phyloP scores from a whole-genome alignment of 2,329 filamentous ascomycete genomes.

The Ophiostoma quercus region DNA sequence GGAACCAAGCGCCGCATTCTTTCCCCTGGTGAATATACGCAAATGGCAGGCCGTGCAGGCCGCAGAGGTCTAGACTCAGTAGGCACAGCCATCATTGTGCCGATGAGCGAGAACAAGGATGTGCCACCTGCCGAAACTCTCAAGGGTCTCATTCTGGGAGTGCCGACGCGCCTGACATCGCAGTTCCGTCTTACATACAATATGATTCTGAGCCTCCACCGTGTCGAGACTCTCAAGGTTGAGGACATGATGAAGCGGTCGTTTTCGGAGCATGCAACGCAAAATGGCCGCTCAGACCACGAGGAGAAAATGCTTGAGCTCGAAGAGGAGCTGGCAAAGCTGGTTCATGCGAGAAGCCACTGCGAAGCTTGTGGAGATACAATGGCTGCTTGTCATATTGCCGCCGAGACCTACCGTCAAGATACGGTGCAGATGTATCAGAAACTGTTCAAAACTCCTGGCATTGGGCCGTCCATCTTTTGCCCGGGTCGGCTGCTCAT shows the following conservation, averaged over 20 bases:
- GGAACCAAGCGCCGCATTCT: constrained; percentile 87
- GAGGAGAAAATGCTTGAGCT: constrained; percentile 91
- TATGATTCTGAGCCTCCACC: constrained; percentile 94
- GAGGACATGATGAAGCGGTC: constrained; percentile 99
- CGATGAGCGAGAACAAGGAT: constrained; percentile 72
- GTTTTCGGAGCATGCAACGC: constrained; percentile 96
- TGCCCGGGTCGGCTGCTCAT: constrained; percentile 70
- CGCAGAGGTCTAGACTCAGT: constrained; percentile 88
- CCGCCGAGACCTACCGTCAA: constrained; percentile 71
- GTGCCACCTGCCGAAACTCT: constrained; percentile 79
- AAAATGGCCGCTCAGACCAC: constrained; percentile 88
- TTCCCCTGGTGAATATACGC: constrained; percentile 91
- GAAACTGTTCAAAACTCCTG: constrained; percentile 69
- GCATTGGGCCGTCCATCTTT: constrained; percentile 71
- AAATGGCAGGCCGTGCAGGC: constrained; percentile 95
- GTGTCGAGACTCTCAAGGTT: constrained; percentile 94
- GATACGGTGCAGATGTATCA: constrained; percentile 78
- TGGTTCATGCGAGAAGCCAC: constrained; percentile 67
- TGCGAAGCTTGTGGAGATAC: constrained; percentile 77
- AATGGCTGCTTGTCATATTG: constrained; percentile 74
- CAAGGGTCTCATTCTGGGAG: constrained; percentile 89
- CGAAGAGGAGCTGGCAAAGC: constrained; percentile 81
- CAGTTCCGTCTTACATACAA: constrained; percentile 98
- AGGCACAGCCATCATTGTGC: constrained; percentile 90
- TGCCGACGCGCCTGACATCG: constrained; percentile 89